A percentile compares a stretch with the other conserved stretches of the same genome.
Evolutionary conservation across 2,329 filamentous ascomycete genomes (phyloP).

Genomic region (Colletotrichum nymphaeae): DNA sequence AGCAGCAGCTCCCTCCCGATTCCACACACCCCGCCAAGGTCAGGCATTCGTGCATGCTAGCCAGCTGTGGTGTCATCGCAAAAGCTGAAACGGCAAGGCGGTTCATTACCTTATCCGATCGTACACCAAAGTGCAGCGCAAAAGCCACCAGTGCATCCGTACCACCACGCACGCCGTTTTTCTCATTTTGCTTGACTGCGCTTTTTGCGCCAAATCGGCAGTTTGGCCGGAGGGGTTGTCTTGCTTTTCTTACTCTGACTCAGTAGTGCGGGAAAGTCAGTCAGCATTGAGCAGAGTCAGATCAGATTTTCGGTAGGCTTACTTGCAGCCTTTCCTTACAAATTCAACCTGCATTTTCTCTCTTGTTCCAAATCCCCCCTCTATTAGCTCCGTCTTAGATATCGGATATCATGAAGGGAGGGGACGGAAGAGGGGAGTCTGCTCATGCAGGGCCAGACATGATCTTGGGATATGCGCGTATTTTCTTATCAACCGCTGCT

Average conservation of each 20-base stretch:
- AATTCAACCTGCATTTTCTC: constrained; percentile 12
- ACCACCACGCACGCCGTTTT: neutral
- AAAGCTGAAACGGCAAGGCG: constrained; percentile 26
- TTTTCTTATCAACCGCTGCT: neutral
- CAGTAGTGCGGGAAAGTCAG: neutral
- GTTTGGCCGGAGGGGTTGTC: constrained; percentile 1
- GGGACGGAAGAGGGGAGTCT: neutral
- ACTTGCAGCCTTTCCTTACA: constrained; percentile 32
- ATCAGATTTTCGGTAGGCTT: constrained; percentile 35
- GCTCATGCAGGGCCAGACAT: neutral
- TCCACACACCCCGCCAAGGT: constrained; percentile 27
- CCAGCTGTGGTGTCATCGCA: constrained; percentile 34
- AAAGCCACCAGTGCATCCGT: constrained; percentile 8
- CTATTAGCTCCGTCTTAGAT: neutral
- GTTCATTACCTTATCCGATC: constrained; percentile 6
- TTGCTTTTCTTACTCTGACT: neutral
- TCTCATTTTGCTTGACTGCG: neutral
- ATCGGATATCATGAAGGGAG: neutral
- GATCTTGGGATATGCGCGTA: neutral
- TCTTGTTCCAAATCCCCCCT: neutral
- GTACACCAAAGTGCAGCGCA: constrained; percentile 15
- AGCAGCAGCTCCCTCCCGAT: constrained; percentile 15
- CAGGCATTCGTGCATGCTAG: constrained; percentile 36
- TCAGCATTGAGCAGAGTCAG: neutral
- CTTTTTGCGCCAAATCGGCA: neutral